phyloP scores from a whole-genome alignment of 2,329 filamentous ascomycete species.

The Colletotrichum chlorophyti region DNA sequence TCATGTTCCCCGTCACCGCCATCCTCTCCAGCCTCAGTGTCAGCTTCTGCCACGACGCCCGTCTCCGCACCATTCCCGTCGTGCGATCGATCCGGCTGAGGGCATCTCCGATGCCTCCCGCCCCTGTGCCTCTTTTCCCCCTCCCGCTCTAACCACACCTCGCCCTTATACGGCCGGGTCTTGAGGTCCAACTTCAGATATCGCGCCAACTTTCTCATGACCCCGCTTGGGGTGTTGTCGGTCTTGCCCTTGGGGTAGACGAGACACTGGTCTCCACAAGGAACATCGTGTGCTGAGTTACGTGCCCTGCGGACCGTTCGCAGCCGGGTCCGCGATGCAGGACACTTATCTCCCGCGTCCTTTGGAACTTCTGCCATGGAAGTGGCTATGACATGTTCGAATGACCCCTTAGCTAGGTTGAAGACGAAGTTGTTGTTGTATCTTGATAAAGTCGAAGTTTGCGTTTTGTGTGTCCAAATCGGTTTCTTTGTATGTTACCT shows the following conservation, averaged over 20 bases:
- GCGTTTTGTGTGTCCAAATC: no score
- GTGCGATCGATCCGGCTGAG: neutral
- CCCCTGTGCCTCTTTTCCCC: neutral
- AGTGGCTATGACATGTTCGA: no score
- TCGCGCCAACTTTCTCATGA: neutral
- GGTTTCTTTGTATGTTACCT: no score
- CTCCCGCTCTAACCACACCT: neutral
- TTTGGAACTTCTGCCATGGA: neutral
- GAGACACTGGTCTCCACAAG: constrained; percentile 2
- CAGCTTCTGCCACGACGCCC: no score
- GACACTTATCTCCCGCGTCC: neutral
- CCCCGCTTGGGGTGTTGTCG: neutral
- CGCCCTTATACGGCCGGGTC: neutral
- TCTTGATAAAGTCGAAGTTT: no score
- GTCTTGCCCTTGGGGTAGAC: constrained; percentile 4
- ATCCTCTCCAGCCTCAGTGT: no score
- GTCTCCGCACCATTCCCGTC: no score
- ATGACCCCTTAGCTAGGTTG: no score
- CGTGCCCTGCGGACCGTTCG: neutral
- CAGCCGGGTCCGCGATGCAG: neutral
- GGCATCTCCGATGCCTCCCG: neutral
- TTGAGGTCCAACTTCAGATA: constrained; percentile 14
- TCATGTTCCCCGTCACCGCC: neutral
- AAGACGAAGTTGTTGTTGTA: no score
- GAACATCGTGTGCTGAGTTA: constrained; percentile 2